phyloP scores from a whole-genome alignment of 163 green algal species.

The Coccomyxa subellipsoidea region DNA sequence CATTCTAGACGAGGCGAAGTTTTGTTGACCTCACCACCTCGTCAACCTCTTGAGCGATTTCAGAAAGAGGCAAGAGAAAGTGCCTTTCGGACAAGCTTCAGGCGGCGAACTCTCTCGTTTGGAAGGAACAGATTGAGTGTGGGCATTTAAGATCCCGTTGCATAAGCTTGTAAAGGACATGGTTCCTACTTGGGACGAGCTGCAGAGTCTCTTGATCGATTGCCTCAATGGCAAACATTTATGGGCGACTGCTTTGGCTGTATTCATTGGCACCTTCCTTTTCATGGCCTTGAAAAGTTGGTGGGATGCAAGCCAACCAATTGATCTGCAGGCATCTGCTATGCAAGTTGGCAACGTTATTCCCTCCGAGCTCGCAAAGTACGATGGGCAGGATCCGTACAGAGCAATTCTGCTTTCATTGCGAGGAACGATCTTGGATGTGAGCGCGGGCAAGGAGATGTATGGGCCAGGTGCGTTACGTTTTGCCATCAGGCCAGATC shows the following conservation, averaged over 20 bases:
- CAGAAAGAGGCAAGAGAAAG: too few species aligned
- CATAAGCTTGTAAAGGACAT: too few species aligned
- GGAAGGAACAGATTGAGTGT: too few species aligned
- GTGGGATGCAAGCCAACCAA: not conserved
- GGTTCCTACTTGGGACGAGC: not conserved
- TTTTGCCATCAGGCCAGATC: not conserved
- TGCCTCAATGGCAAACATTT: not conserved
- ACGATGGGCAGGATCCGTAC: constrained; percentile 63
- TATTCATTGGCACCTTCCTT: constrained; percentile 19
- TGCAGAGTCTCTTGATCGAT: not conserved
- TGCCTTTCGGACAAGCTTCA: too few species aligned
- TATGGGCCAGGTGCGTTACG: constrained; percentile 71
- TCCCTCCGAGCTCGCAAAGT: constrained; percentile 49
- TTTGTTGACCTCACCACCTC: too few species aligned
- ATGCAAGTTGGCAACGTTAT: constrained; percentile 44
- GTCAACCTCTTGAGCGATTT: too few species aligned
- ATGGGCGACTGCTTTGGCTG: not conserved
- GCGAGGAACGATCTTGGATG: constrained; percentile 72
- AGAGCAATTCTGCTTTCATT: constrained; percentile 66
- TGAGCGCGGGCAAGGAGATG: constrained; percentile 58
- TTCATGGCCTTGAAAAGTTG: constrained; percentile 11
- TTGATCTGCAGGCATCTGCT: constrained; percentile 12
- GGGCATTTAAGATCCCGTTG: too few species aligned
- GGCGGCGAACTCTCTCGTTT: too few species aligned
- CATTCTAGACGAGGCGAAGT: too few species aligned